Base-by-base conservation (phyloP, 164 flowering plant genomes). In the Vitis riparia region DNA sequence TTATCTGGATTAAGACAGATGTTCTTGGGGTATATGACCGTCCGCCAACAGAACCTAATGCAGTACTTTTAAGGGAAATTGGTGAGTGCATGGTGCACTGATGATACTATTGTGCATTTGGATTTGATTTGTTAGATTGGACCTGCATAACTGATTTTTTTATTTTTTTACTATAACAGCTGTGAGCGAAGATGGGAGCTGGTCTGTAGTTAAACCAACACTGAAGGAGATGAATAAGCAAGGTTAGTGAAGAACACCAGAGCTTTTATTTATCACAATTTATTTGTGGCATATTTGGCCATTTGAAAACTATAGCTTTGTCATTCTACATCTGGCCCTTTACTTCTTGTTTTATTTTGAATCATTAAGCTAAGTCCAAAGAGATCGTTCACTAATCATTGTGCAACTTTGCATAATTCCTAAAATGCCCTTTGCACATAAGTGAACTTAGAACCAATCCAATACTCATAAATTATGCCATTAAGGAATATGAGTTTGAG, bases 11-110 rank as follows among this genome's bases (percentile, higher is more conserved):
- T 65, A 13, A 94, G 99, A 95, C 99, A 76, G 98, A 95, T 86
- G 99, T 95, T 66, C 82, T 81, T 48, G 97, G 99, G 23, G 99
- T 95, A 49, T 95, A 88, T 71, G 95, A 93, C 70, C 90, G 92
- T 29, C 99, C 99, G 7, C 99, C 99, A 32, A 47, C 86, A 65
- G 97, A 93, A 53, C 83, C 91, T 37, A 68, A 79, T 77, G 97
- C 99, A 4, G 76, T 89, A 49, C 91, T 95, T 15, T 75, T 93
- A 58, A 82, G 82, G 76, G 98, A 95, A 77, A 93, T 95, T 51
- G 97, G 99, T 93, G 66, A 79, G 88, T 55, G 6, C 51, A 66
- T 19, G 29, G 17, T 63, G 44, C 44, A 37, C 44, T 37, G 44
- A 59, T 62, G 17, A 23, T 61, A 16, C 9, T n/a, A 8, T 63